phyloP scores from a whole-genome alignment of 345 rosid genomes.

The Eucalyptus brandiana region DNA sequence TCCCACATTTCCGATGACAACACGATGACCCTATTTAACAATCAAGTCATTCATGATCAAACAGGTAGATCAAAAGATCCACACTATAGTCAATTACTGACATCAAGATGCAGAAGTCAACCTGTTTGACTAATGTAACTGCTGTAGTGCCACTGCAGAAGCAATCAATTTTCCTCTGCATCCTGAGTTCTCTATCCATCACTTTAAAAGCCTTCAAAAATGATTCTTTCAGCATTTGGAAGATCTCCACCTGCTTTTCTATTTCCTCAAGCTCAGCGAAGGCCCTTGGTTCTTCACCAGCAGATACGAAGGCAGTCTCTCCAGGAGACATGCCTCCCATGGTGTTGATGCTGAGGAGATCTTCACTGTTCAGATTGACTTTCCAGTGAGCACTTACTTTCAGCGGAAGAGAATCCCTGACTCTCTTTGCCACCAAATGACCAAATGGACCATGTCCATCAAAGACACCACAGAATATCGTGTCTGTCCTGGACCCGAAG shows the following conservation, averaged over 20 bases:
- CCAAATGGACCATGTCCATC: conserved; percentile 99
- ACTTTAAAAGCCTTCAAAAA: conserved; percentile 87
- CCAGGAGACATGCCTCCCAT: conserved; percentile 41
- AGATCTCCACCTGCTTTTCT: conserved; percentile 42
- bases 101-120: conserved; percentile 3
- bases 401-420: conserved; percentile 86
- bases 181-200: conserved; percentile 89
- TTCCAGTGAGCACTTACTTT: conserved; percentile 80
- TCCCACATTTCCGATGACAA: conserved; percentile 81
- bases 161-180: conserved; percentile 67
- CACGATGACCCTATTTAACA: conserved; percentile 50
- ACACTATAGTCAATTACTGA: background rate
- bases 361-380: conserved; percentile 44
- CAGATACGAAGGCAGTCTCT: conserved; percentile 43
- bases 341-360: conserved; percentile 29
- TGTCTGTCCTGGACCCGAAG: conserved; percentile 74
- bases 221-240: conserved; percentile 59
- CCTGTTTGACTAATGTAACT: conserved; percentile 92
- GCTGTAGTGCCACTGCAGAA: conserved; percentile 99
- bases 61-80: background rate
- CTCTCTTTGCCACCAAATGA: conserved; percentile 94
- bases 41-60: background rate
- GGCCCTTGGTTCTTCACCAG: conserved; percentile 55
- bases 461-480: conserved; percentile 91
- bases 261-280: conserved; percentile 33